phyloP scores from a whole-genome alignment of 208 protist species.

The Angomonas deanei region DNA sequence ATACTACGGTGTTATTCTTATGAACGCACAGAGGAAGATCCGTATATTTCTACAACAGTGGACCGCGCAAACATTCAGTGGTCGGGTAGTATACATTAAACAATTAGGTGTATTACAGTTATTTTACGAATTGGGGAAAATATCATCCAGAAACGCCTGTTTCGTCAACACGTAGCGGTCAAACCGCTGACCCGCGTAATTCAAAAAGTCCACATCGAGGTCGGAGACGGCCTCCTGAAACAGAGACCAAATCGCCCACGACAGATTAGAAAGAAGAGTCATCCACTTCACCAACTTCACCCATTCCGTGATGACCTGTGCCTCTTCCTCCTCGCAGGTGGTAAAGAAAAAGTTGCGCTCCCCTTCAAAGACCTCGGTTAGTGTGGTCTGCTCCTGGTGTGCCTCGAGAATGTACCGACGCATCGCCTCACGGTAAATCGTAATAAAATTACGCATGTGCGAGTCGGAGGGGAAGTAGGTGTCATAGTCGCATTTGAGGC shows the following conservation, averaged over 20 bases:
- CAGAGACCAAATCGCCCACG: conserved; percentile 83
- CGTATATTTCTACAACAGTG: too few species aligned
- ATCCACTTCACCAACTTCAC: conserved; percentile 65
- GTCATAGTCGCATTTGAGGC: conserved; percentile 84
- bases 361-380: conserved; percentile 1
- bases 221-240: conserved; percentile 85
- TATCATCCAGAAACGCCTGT: background rate
- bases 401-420: conserved; percentile 33
- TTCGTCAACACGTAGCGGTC: conserved; percentile 58
- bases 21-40: too few species aligned
- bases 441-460: conserved; percentile 70
- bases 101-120: too few species aligned
- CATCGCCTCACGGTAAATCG: conserved; percentile 64
- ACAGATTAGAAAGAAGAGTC: conserved; percentile 75
- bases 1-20: too few species aligned
- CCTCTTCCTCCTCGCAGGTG: conserved; percentile 25
- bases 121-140: too few species aligned
- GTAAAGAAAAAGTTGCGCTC: conserved; percentile 59
- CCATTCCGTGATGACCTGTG: conserved; percentile 25
- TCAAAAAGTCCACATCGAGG: conserved; percentile 84
- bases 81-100: too few species aligned
- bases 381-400: conserved; percentile 1
- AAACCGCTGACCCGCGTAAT: conserved; percentile 66
- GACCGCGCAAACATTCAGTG: too few species aligned
- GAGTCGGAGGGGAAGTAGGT: conserved; percentile 70